Base-by-base conservation (phyloP, 1,284 basidiomycete species). In the Irpex lacteus region DNA sequence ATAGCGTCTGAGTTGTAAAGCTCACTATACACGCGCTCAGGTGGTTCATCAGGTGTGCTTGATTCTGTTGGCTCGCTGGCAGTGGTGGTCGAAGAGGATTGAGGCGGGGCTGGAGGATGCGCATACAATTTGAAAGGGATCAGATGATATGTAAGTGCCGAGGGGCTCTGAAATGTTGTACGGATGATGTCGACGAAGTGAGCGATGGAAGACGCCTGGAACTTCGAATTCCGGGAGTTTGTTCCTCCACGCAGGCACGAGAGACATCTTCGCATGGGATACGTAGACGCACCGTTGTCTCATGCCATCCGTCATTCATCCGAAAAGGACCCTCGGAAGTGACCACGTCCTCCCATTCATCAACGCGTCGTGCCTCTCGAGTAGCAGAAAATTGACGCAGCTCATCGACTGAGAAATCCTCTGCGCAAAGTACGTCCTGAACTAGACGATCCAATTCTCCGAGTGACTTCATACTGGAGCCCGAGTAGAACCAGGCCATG, bases 1-100 rank as follows among this genome's bases (percentile, higher is more conserved):
- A 71, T 67, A 0, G 65, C 66, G 19, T 71, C 59, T 1, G 66
- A 63, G 60, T 66, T 66, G 62, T 68, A 71, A 11, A 68, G 32
- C 49, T 72, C 70, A 5, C 60, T 61, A 52, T 63, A 69, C 3
- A 73, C 40, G 0, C 67, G 68, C 3, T 63, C 58, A 18, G 50
- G 9, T 7, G 11, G 13, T 21, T 9, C 13, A 44, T 44, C 9
- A 44, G 40, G 8, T 8, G 40, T 44, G 40, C 15, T 15, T 44
- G 40, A 15, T 11, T 8, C 8, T 8, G n/a, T n/a, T n/a, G 40
- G 40, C 15, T 11, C 9, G 40, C 15, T 15, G 40, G 15, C 8
- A 19, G 50, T n/a, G 18, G 50, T 7, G 19, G 50, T 15, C 19
- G 9, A 13, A 18, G 50, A 52, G 19, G 9, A 7, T 15, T 18